Conservation (phyloP, 2,329 filamentous ascomycete species). For the Stromatinia cepivora region DNA sequence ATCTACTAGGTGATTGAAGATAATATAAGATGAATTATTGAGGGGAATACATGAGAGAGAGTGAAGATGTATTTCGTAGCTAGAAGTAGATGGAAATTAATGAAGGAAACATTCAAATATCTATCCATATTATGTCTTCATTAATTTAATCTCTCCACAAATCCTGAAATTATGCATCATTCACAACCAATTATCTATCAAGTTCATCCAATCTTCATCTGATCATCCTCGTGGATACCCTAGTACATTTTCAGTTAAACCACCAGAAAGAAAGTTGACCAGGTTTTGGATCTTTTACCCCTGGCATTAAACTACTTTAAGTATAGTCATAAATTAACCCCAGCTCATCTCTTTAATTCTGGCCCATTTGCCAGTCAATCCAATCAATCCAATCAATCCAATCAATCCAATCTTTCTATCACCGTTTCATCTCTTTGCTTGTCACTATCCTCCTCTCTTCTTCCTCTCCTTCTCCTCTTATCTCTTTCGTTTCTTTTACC, state of each 20-base stretch:
- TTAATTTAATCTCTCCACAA: not conserved
- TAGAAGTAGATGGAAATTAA: not conserved
- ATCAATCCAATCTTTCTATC: not conserved
- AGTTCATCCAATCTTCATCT: slow-evolving; percentile 18
- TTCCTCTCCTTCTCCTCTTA: slow-evolving; percentile 2
- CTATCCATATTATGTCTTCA: not conserved
- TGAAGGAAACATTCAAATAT: too few species aligned
- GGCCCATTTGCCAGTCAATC: not conserved
- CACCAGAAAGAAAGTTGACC: not conserved
- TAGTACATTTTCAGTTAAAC: not conserved
- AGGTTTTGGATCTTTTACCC: not conserved
- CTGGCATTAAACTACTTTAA: slow-evolving; percentile 17
- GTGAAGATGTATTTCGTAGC: not conserved
- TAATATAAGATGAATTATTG: not conserved
- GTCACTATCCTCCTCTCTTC: not conserved
- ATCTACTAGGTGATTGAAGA: not conserved
- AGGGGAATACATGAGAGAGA: not conserved
- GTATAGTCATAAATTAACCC: not conserved
- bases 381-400: slow-evolving; percentile 2
- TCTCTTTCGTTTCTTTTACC: slow-evolving; percentile 24
- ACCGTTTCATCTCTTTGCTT: not conserved
- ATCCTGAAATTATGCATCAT: slow-evolving; percentile 4
- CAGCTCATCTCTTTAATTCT: slow-evolving; percentile 1
- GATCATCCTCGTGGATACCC: not conserved
- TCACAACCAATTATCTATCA: slow-evolving; percentile 3